A percentile compares a stretch with the other conserved stretches of the same genome.
Conservation (phyloP, 208 protist genomes). For the Wallacemonas rigidus region DNA sequence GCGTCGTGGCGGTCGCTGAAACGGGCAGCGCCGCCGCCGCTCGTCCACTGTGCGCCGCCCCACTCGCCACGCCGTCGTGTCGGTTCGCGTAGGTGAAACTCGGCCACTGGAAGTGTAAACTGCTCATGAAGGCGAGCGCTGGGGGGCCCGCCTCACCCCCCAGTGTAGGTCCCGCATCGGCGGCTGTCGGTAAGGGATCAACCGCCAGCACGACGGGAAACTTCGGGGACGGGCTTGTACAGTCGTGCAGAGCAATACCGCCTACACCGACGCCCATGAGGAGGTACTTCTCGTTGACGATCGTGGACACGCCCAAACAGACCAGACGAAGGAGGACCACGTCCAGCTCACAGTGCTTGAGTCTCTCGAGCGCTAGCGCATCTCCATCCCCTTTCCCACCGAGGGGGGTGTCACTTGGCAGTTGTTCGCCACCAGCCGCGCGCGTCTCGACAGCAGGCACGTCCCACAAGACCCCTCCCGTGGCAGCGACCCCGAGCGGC, state of each 20-base stretch:
- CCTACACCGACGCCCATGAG: slow-evolving; percentile 46
- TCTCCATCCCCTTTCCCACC: slow-evolving; percentile 4
- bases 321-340: slow-evolving; percentile 48
- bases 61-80: background rate
- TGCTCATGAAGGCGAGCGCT: background rate
- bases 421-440: no score
- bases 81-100: background rate
- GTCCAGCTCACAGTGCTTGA: slow-evolving; percentile 43
- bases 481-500: slow-evolving; percentile 1
- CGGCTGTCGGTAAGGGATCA: background rate
- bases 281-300: slow-evolving; percentile 52
- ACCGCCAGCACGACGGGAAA: slow-evolving; percentile 37
- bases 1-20: slow-evolving; percentile 9
- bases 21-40: slow-evolving; percentile 23
- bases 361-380: slow-evolving; percentile 23
- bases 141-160: background rate
- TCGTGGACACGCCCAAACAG: slow-evolving; percentile 40
- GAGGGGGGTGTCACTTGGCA: no score
- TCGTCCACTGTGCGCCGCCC: background rate
- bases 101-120: slow-evolving; percentile 2
- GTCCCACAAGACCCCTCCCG: background rate
- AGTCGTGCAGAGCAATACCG: slow-evolving; percentile 56
- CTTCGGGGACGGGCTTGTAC: slow-evolving; percentile 45
- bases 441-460: background rate
- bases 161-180: background rate